Conservation (phyloP, 805 yeast genomes). For the Wickerhamiella spandovensis region DNA sequence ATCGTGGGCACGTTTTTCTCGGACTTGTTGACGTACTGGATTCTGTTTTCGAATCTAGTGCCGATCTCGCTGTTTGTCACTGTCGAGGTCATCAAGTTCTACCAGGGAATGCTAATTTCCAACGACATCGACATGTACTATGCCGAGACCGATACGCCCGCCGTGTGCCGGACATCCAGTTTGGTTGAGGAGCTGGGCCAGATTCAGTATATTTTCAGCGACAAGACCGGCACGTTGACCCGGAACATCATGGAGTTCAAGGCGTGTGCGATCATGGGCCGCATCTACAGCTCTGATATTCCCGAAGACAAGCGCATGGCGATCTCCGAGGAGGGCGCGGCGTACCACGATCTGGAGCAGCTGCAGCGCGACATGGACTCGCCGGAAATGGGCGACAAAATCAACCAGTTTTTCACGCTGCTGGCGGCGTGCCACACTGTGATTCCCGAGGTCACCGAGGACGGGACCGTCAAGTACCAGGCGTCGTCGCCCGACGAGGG, state of each 20-base stretch:
- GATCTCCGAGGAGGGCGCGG: slow-evolving; percentile 70
- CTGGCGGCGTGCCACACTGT: slow-evolving; percentile 95
- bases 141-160: slow-evolving; percentile 79
- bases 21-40: slow-evolving; percentile 90
- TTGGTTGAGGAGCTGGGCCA: slow-evolving; percentile 96
- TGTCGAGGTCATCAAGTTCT: slow-evolving; percentile 87
- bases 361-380: slow-evolving; percentile 35
- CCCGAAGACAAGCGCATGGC: slow-evolving; percentile 80
- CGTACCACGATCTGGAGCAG: slow-evolving; percentile 58
- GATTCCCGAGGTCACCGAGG: slow-evolving; percentile 66
- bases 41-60: slow-evolving; percentile 88
- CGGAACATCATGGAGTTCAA: slow-evolving; percentile 95
- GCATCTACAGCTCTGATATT: slow-evolving; percentile 70
- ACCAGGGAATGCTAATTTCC: slow-evolving; percentile 87
- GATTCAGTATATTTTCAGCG: slow-evolving; percentile 90
- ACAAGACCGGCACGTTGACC: slow-evolving; percentile 94
- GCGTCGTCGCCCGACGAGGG: slow-evolving; percentile 99
- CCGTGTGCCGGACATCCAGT: slow-evolving; percentile 89
- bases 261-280: slow-evolving; percentile 85
- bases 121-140: slow-evolving; percentile 91
- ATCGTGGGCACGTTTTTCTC: slow-evolving; percentile 62
- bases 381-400: slow-evolving; percentile 31
- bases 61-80: slow-evolving; percentile 95
- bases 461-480: slow-evolving; percentile 61
- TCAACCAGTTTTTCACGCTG: slow-evolving; percentile 68